These are phyloP conservation scores for Tricholoma bakamatsutake DNA, from an alignment of 768 basidiomycete genomes.

Conservation along the genomic window DNA sequence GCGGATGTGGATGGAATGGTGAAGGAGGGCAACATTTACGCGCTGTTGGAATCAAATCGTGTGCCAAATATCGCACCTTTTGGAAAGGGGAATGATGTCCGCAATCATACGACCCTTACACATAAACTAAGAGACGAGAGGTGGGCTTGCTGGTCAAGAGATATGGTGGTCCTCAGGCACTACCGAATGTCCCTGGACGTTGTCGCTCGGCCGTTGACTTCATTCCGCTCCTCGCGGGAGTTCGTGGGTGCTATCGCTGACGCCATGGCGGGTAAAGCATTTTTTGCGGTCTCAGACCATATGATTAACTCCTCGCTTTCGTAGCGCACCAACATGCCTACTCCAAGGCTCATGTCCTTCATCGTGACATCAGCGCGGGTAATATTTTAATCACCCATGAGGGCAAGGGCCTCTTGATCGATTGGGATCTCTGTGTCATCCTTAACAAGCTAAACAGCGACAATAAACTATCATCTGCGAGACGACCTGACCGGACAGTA, in stretches of 20 bases:
- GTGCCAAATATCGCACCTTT: conserved; percentile 16
- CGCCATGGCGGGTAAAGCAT: no score
- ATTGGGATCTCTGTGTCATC: not conserved
- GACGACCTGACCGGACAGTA: not conserved
- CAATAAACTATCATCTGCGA: not conserved
- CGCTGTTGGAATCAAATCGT: no score
- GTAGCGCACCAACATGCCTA: not conserved
- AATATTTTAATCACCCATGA: conserved; percentile 2
- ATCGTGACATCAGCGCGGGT: not conserved
- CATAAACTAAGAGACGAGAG: not conserved
- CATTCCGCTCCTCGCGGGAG: not conserved
- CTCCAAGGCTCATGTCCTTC: not conserved
- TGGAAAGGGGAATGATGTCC: conserved; percentile 17
- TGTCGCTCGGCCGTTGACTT: not conserved
- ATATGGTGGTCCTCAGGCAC: not conserved
- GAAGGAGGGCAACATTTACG: conserved; percentile 16
- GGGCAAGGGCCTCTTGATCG: not conserved
- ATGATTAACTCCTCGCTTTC: no score
- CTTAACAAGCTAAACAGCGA: not conserved
- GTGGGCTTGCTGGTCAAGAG: not conserved
- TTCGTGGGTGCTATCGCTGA: no score
- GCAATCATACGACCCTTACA: conserved; percentile 3
- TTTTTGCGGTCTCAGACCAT: no score
- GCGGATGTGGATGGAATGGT: not conserved
- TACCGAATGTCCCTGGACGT: not conserved